Evolutionary conservation across 169 alveolate species (phyloP), one percentile per base, ranked within the genome.

Genomic region (Cryptosporidium meleagridis): DNA sequence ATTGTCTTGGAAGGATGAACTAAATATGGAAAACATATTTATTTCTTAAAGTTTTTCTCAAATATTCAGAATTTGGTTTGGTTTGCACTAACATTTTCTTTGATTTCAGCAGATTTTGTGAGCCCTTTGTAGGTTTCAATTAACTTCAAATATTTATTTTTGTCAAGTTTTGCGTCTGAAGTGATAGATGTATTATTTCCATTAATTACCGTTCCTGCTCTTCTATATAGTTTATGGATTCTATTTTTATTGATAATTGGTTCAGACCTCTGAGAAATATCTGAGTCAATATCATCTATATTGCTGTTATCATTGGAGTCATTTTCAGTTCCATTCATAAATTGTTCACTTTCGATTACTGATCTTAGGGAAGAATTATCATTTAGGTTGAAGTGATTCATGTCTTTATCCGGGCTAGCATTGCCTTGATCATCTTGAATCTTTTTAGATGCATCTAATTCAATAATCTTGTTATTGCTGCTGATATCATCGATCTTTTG

Each of bases 1-100:
- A 93, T 26, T 96, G 98, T 75, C 91, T 96, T 84, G 98, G 98
- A 61, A 85, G 98, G 67, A 95, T 96, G 98, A 96, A 96, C 93
- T 96, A 86, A 87, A 69, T 37, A 6, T 37, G 18, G 18, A 33
- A 37, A 31, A n/a, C 33, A 31, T 67, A 2, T 18, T 48, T 16
- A n/a, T 3, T 16, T 16, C 52, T 31, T 5, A 3, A 12, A 29
- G 18, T 3, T 29, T 29, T 18, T 12, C 69, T 61, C 18, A 9
- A n/a, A 21, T 61, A 3, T 61, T 61, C 33, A n/a, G 1, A 10
- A n/a, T 52, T 55, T 16, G 8, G 14, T 26, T 12, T 80, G 23
- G 23, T 80, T 80, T 35, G 52, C 18, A 41, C 45, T 31, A 61
- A 80, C 31, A 80, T 80, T 80, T 23, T 80, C 89, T 67, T 80